Conservation (phyloP, 768 basidiomycete genomes). For the Mycena crocata region DNA sequence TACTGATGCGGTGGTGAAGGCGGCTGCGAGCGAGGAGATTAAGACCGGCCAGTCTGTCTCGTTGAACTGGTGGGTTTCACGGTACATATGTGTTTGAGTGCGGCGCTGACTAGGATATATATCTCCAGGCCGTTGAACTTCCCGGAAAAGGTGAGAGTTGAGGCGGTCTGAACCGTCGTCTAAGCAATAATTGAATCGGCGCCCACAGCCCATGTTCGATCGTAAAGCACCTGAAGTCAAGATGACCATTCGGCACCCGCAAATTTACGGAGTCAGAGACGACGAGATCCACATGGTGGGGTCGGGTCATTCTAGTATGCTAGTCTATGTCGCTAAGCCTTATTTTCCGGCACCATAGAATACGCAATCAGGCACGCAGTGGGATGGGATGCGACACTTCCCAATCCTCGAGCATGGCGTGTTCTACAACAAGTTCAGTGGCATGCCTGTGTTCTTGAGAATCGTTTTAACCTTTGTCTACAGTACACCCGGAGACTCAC, state of each 20-base stretch:
- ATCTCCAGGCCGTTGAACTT: constrained; percentile 73
- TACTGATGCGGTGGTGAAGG: constrained; percentile 71
- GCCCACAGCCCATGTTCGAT: constrained; percentile 63
- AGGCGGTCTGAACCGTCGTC: neutral
- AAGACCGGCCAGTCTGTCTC: constrained; percentile 67
- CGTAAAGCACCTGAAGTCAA: constrained; percentile 65
- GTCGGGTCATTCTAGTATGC: neutral
- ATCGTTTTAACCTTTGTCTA: neutral
- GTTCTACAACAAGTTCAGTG: constrained; percentile 70
- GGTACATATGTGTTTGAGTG: neutral
- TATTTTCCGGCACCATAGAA: constrained; percentile 3
- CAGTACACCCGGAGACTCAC: constrained; percentile 56
- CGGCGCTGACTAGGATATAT: neutral
- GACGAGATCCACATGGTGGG: constrained; percentile 30
- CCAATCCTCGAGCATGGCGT: constrained; percentile 63
- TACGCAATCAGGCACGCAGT: constrained; percentile 40
- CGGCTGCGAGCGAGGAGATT: constrained; percentile 68
- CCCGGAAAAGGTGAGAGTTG: constrained; percentile 62
- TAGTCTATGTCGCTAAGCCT: neutral
- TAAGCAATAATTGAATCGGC: constrained; percentile 3
- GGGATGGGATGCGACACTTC: constrained; percentile 75
- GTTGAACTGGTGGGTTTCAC: constrained; percentile 67
- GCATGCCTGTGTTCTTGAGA: neutral
- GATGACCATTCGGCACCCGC: constrained; percentile 46
- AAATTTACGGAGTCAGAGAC: constrained; percentile 13